A percentile compares a stretch with the other conserved stretches of the same genome.
These are phyloP conservation scores for Oryza nivara DNA, from an alignment of 176 grass and related monocot species.

Conservation along the genomic window DNA sequence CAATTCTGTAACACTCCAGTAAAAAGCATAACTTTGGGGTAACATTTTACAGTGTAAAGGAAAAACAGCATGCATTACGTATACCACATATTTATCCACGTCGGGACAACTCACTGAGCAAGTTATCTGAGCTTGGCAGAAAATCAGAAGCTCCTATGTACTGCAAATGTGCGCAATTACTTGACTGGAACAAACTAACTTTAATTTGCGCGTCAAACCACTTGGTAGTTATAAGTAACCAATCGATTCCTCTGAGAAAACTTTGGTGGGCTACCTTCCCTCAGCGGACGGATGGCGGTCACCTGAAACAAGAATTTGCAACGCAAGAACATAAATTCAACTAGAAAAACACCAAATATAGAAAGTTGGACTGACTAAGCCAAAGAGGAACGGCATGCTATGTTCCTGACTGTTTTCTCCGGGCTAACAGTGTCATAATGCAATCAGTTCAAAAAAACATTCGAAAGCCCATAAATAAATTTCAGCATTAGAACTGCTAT, in stretches of 20 bases:
- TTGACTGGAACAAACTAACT: slow-evolving; percentile 9
- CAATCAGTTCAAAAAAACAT: background rate
- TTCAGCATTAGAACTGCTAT: background rate
- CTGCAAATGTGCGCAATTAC: background rate
- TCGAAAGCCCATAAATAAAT: background rate
- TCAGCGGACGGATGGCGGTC: slow-evolving; percentile 46
- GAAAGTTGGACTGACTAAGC: background rate
- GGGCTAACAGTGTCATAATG: background rate
- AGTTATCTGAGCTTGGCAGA: background rate
- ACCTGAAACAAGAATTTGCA: slow-evolving; percentile 64
- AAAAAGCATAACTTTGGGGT: background rate
- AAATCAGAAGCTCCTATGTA: background rate
- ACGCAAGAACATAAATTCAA: slow-evolving; percentile 11
- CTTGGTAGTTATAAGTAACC: slow-evolving; percentile 58
- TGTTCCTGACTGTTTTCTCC: background rate
- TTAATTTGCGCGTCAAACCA: slow-evolving; percentile 48
- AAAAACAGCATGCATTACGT: slow-evolving; percentile 25
- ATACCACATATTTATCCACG: background rate
- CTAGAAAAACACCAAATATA: background rate
- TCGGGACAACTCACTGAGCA: background rate
- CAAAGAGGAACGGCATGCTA: background rate
- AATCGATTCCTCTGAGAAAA: slow-evolving; percentile 73
- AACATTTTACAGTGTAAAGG: slow-evolving; percentile 1
- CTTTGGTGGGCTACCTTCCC: slow-evolving; percentile 52
- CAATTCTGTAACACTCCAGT: background rate